phyloP scores from a whole-genome alignment of 495 filamentous ascomycete genomes.

The Penicillium dipodomyicola region DNA sequence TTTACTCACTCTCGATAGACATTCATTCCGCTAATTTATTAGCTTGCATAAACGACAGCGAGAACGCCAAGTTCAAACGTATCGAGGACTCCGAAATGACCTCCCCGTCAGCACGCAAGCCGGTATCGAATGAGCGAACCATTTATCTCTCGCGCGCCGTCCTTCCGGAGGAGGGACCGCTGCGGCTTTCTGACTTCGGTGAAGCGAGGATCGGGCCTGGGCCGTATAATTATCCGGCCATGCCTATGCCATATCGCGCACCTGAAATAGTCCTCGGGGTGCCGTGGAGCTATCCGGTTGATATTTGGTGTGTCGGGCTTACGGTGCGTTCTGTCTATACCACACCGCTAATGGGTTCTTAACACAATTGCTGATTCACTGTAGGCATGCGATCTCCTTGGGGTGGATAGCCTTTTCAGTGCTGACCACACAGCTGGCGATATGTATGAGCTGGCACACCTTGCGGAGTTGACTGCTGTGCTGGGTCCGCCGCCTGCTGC shows the following conservation, averaged over 20 bases:
- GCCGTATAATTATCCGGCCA: constrained; percentile 31
- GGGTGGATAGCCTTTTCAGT: constrained; percentile 41
- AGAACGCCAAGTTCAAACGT: constrained; percentile 4
- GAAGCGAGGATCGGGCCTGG: constrained; percentile 32
- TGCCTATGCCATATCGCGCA: constrained; percentile 41
- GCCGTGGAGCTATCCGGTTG: constrained; percentile 45
- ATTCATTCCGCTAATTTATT: constrained; percentile 33
- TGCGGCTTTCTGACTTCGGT: constrained; percentile 26
- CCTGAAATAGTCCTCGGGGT: constrained; percentile 38
- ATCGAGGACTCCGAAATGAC: constrained; percentile 29
- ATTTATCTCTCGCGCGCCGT: constrained; percentile 22
- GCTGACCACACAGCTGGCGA: constrained; percentile 29
- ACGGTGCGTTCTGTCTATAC: constrained; percentile 30
- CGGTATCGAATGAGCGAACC: constrained; percentile 39
- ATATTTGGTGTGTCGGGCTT: constrained; percentile 51
- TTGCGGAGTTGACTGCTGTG: constrained; percentile 41
- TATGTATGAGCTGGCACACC: constrained; percentile 42
- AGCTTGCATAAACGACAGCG: constrained; percentile 23
- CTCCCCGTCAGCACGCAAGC: constrained; percentile 33
- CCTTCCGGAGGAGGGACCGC: background rate
- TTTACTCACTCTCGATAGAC: constrained; percentile 28
- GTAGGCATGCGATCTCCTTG: constrained; percentile 51
- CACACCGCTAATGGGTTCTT: background rate
- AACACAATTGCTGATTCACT: background rate
- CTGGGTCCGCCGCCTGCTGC: constrained; percentile 43